Percentiles rank a stretch among this genome's conserved stretches.
Conservation (phyloP, 192 early-diverging fungal genomes). For the Entophlyctis helioformis region DNA sequence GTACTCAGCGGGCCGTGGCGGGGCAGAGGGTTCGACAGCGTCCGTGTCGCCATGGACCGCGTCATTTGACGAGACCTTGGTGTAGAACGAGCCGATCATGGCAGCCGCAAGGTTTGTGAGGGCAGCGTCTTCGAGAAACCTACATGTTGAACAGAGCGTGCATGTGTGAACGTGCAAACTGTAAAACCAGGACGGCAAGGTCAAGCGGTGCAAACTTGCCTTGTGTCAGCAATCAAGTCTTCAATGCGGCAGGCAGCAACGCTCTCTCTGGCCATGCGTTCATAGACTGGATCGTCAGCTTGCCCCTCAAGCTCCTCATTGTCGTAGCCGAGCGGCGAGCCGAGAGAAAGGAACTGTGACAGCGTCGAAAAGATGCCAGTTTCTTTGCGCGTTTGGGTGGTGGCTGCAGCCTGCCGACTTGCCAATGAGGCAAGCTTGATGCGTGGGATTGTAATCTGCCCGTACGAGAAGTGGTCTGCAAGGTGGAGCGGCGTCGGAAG, state of each 20-base stretch:
- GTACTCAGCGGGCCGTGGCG: too few species aligned
- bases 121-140: too few species aligned
- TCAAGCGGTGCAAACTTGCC: constrained; percentile 26
- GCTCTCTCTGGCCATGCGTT: constrained; percentile 53
- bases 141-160: too few species aligned
- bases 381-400: constrained; percentile 36
- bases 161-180: too few species aligned
- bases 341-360: constrained; percentile 60
- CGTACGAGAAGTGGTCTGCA: constrained; percentile 62
- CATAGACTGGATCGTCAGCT: constrained; percentile 55
- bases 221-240: constrained; percentile 57
- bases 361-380: constrained; percentile 62
- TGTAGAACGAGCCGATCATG: too few species aligned
- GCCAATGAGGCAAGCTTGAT: constrained; percentile 23
- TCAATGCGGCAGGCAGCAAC: constrained; percentile 59
- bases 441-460: constrained; percentile 53
- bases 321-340: constrained; percentile 43
- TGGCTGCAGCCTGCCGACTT: constrained; percentile 2
- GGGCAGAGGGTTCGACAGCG: too few species aligned
- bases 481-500: constrained; percentile 54
- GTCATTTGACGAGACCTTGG: too few species aligned
- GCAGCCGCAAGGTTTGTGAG: too few species aligned
- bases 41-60: too few species aligned
- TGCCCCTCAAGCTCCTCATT: constrained; percentile 36
- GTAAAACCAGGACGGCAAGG: too few species aligned